A percentile compares a stretch with the other conserved stretches of the same genome.
Conservation (phyloP, 2,329 filamentous ascomycete species). For the Cladosporium oxysporum region DNA sequence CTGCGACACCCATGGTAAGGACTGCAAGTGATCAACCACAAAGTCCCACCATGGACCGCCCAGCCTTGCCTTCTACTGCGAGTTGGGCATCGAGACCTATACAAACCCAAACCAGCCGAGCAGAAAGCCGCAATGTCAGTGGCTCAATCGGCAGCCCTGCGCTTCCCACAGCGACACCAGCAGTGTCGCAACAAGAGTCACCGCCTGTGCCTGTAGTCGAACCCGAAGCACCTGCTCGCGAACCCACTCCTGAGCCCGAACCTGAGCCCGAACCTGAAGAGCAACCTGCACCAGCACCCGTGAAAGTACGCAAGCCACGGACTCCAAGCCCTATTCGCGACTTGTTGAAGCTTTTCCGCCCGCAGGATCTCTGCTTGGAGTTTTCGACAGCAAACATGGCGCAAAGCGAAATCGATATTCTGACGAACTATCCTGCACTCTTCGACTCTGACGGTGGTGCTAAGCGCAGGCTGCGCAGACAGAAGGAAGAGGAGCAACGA, state of each 20-base stretch:
- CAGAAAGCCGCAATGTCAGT: constrained; percentile 78
- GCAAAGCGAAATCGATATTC: constrained; percentile 52
- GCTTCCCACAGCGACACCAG: constrained; percentile 42
- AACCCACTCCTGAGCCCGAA: neutral
- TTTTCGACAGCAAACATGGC: constrained; percentile 33
- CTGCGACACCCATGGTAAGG: constrained; percentile 65
- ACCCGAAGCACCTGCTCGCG: constrained; percentile 18
- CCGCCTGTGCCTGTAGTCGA: constrained; percentile 39
- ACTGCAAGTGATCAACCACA: constrained; percentile 46
- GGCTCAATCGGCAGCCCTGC: constrained; percentile 81
- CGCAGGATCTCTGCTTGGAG: constrained; percentile 54
- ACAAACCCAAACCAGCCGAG: constrained; percentile 65
- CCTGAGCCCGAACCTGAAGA: constrained; percentile 14
- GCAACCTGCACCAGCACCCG: constrained; percentile 12
- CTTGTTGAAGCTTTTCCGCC: constrained; percentile 43
- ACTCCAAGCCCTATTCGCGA: constrained; percentile 36
- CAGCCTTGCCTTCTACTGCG: constrained; percentile 88
- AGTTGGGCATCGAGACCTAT: constrained; percentile 81
- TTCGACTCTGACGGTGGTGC: constrained; percentile 82
- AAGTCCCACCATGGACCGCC: constrained; percentile 62
- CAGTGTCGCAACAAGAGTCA: constrained; percentile 24
- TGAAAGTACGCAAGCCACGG: constrained; percentile 23
- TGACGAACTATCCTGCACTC: constrained; percentile 68
- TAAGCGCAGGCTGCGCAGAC: constrained; percentile 70
- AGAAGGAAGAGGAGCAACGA: constrained; percentile 62